These are phyloP conservation scores for Phytophthora uliginosa DNA, from an alignment of 352 stramenopile genomes.

Conservation along the genomic window DNA sequence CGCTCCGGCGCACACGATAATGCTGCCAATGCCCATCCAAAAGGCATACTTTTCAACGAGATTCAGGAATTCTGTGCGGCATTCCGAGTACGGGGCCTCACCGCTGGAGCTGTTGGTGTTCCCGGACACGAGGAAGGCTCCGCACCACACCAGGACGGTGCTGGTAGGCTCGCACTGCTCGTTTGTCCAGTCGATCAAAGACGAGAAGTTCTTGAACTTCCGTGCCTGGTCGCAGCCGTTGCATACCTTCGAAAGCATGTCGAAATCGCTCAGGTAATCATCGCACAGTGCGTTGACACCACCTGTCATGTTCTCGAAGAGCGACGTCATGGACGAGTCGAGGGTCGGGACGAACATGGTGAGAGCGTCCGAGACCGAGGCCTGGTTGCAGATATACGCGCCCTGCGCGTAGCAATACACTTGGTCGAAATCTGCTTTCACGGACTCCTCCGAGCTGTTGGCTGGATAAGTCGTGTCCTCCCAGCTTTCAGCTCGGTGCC, in stretches of 20 bases:
- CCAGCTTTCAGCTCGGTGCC: constrained; percentile 60
- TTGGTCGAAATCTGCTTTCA: constrained; percentile 75
- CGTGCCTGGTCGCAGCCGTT: constrained; percentile 63
- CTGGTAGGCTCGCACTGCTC: constrained; percentile 71
- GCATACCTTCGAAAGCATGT: constrained; percentile 55
- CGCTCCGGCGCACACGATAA: constrained; percentile 49
- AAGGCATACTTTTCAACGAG: constrained; percentile 55
- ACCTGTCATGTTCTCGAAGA: constrained; percentile 66
- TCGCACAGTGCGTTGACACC: constrained; percentile 75
- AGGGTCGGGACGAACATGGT: constrained; percentile 61
- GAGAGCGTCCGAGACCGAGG: constrained; percentile 60
- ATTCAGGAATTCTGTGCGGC: constrained; percentile 56
- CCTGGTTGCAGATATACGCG: constrained; percentile 76
- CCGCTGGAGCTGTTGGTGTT: constrained; percentile 35
- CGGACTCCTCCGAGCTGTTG: constrained; percentile 47
- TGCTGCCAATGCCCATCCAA: constrained; percentile 48
- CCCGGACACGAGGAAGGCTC: constrained; percentile 52
- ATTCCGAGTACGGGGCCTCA: constrained; percentile 62
- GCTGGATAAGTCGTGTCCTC: constrained; percentile 58
- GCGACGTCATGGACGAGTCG: constrained; percentile 36
- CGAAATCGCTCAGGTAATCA: constrained; percentile 42
- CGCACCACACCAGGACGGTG: constrained; percentile 69
- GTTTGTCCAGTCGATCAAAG: constrained; percentile 84
- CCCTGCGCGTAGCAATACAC: constrained; percentile 82
- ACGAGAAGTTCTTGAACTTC: constrained; percentile 71